Evolutionary conservation across 2,329 filamentous ascomycete genomes (phyloP), one percentile per base, ranked within the genome.

Genomic region (Aspergillus pseudoviridinutans): DNA sequence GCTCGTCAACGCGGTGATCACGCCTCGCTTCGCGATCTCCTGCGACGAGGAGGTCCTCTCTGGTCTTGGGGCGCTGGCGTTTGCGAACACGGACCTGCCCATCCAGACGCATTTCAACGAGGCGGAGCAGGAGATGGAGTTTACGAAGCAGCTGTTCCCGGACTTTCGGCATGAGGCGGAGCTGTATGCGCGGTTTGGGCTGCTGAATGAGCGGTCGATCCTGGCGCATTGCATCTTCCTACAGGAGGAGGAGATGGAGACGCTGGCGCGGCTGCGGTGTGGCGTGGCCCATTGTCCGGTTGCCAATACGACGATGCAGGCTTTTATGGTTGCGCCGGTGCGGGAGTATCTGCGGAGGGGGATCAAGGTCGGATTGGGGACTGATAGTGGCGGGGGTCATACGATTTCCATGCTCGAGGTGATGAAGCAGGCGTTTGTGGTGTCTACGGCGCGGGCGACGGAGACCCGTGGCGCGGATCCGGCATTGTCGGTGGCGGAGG

Each of bases 61-160:
- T 0, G 83, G 84, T 0, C 74, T 89, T 1, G 86, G 86, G 0
- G 66, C 72, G 1, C 78, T 88, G 25, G 81, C 82, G 0, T 62
- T 64, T 3, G 62, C 74, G 9, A 76, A 87, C 56, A 73, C 74
- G 0, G 68, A 77, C 1, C 66, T 88, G 22, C 77, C 82, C 0
- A 82, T 89, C 32, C 86, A 89, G 70, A 88, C 85, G 3, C 86
- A 88, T 67, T 87, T 88, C 74, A 84, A 87, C 68, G 86, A 88
- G 66, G 84, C 85, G 0, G 75, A 79, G 63, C 80, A 85, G 58
- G 86, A 88, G 68, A 83, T 86, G 54, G 61, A 74, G 1, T 79
- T 80, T 22, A 88, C 85, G 0, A 71, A 69, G 7, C 68, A 76
- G 0, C 71, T 88, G 2, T 88, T 87, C 62, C 84, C 84, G 0